Evolutionary conservation across 2,329 filamentous ascomycete genomes (phyloP), one percentile per base, ranked within the genome.

Genomic region (Ceratocystiopsis minuta): DNA sequence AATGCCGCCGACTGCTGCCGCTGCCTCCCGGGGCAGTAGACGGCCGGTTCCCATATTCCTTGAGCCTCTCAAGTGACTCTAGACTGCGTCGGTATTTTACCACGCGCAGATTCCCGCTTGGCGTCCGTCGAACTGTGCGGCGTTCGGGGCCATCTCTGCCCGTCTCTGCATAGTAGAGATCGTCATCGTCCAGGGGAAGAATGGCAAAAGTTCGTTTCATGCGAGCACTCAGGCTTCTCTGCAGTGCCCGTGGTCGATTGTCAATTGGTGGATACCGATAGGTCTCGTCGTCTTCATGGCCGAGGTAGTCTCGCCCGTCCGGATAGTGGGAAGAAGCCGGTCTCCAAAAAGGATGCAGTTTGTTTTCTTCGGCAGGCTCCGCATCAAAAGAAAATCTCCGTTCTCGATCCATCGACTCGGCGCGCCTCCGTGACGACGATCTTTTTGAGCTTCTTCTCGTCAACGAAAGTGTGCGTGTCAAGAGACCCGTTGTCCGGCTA

Each of bases 151-250:
- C 54, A 14, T 62, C 57, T 16, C 51, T 44, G 3, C 46, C 42
- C 1, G 45, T 45, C 6, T 46, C 48, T 0, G 50, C 43, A 14
- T 50, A 51, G 18, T 52, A 44, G 39, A 60, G 54, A 36, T 60
- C 58, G 18, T 65, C 59, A 37, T 64, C 56, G 3, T 61, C 59
- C n/a, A 63, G 49, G 0, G 75, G 73, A 38, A 78, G 51, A 24
- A 78, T 74, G 13, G 73, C 66, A 59, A 78, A 76, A 0, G 73
- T 78, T 33, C 64, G 61, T 56, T 69, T 72, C 58, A 75, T 57
- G 31, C 64, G 67, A 32, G 62, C 56, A 47, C 68, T 72, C 14
- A 77, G 53, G 44, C 63, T 70, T 42, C 65, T 57, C 34, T 64
- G 64, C 3, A 64, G 64, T 17, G 51, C 55, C 31, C 46, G 50